Evolutionary conservation across 108 stramenopile species (phyloP).

Genomic region (Skeletonema costatum): DNA sequence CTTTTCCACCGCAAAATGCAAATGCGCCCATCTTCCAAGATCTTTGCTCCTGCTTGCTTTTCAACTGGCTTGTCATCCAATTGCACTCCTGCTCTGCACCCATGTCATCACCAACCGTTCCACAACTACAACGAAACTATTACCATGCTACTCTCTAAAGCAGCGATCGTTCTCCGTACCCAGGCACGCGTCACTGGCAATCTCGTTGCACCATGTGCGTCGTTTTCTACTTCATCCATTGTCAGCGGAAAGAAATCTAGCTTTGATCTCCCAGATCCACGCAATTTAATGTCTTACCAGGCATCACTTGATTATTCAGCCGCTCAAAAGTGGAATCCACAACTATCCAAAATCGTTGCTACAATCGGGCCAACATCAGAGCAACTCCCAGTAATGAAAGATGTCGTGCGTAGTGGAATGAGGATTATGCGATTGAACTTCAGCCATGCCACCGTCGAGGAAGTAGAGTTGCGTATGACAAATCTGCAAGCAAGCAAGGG

Average conservation of each 20-base stretch:
- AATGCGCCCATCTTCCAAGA: too few species aligned
- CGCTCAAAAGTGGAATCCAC: constrained; percentile 49
- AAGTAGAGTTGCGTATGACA: constrained; percentile 86
- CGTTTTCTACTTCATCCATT: neutral
- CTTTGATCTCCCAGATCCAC: constrained; percentile 51
- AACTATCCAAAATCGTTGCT: constrained; percentile 91
- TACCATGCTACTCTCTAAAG: neutral
- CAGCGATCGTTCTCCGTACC: neutral
- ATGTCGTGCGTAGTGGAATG: constrained; percentile 84
- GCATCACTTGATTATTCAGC: constrained; percentile 30
- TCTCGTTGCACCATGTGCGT: neutral
- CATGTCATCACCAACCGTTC: neutral
- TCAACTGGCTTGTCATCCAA: neutral
- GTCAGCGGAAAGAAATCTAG: constrained; percentile 15
- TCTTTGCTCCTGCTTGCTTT: too few species aligned
- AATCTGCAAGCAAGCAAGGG: constrained; percentile 76
- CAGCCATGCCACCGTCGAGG: constrained; percentile 94
- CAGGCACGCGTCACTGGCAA: neutral
- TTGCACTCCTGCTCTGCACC: neutral
- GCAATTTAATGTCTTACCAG: constrained; percentile 42
- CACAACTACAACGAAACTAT: neutral
- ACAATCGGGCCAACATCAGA: constrained; percentile 95
- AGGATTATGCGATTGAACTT: constrained; percentile 95
- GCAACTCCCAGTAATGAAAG: constrained; percentile 75
- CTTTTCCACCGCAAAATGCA: too few species aligned